Percentiles rank a stretch among this genome's conserved stretches.
Conservation (phyloP, 352 stramenopile species). For the Globisporangium iwayamae region DNA sequence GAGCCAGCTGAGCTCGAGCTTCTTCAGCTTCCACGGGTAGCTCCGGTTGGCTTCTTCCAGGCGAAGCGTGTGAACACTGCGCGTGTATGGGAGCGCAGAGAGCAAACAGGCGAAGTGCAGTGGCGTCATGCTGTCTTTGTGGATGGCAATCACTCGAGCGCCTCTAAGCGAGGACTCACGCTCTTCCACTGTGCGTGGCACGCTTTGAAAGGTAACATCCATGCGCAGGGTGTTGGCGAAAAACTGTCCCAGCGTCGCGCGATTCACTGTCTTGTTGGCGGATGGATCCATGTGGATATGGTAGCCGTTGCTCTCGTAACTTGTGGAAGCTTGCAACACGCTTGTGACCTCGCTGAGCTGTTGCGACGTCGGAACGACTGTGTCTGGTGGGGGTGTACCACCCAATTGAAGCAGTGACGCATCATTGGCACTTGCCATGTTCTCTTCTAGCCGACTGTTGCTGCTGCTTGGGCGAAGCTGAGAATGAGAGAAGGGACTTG, state of each 20-base stretch:
- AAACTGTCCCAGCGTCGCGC: neutral
- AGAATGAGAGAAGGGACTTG: too few species aligned
- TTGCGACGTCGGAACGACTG: neutral
- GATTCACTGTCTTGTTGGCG: neutral
- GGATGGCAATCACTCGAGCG: neutral
- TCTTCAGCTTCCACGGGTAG: constrained; percentile 1
- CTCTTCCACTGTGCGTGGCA: neutral
- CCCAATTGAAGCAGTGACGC: neutral
- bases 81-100: constrained; percentile 6
- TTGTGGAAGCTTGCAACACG: neutral
- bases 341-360: too few species aligned
- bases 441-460: too few species aligned
- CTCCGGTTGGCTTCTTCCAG: constrained; percentile 1
- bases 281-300: neutral
- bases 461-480: too few species aligned
- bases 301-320: neutral
- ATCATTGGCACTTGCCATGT: neutral
- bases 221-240: neutral
- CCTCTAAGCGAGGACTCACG: neutral
- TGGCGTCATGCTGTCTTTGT: constrained; percentile 5
- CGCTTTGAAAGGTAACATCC: neutral
- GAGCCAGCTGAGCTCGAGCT: constrained; percentile 11
- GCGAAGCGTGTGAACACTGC: neutral
- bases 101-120: constrained; percentile 3
- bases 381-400: neutral